Evolutionary conservation across 768 basidiomycete genomes (phyloP), one percentile per base, ranked within the genome.

Genomic region (Termitomyces sp.): DNA sequence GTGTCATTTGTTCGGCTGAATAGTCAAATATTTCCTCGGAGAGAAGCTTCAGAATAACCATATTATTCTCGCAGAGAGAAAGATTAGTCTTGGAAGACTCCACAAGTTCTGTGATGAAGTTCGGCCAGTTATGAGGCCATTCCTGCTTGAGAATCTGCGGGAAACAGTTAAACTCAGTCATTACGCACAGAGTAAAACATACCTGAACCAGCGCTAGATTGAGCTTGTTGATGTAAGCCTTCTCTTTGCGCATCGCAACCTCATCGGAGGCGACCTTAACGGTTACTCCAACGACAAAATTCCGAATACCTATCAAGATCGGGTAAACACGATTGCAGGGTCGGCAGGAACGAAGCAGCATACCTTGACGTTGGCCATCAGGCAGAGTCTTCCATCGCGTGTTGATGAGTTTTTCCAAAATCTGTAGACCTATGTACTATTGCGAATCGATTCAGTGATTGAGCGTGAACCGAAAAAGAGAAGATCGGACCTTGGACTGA

Each of bases 111-210:
- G 91, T 86, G 66, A 98, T 97, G 78, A 98, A 98, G 22, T 83
- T 91, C 33, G 96, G 95, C 97, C 97, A 99, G 68, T 97, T 94
- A 70, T 97, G 92, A 26, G 96, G 96, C 97, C 97, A 99, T 71
- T 98, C 97, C 78, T 98, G 97, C 75, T 98, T 99, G 63, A 99
- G 78, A 60, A 99, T 97, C 94, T 99, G 67, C 22, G n/a, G 20
- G 33, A 26, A 42, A 57, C 46, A 24, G 6, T 49, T 53, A 20
- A 60, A 66, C 53, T 58, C 46, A n/a, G 46, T 22, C 61, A 58
- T 16, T 57, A 35, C 59, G 44, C 28, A 51, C 24, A 47, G 49
- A 7, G 33, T 53, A 38, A 52, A 28, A 71, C 81, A 58, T 58
- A 92, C 94, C 78, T 96, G 93, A 55, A 99, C 93, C 48, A 99